phyloP scores from a whole-genome alignment of 257 asterid genomes.

The Solanum verrucosum region DNA sequence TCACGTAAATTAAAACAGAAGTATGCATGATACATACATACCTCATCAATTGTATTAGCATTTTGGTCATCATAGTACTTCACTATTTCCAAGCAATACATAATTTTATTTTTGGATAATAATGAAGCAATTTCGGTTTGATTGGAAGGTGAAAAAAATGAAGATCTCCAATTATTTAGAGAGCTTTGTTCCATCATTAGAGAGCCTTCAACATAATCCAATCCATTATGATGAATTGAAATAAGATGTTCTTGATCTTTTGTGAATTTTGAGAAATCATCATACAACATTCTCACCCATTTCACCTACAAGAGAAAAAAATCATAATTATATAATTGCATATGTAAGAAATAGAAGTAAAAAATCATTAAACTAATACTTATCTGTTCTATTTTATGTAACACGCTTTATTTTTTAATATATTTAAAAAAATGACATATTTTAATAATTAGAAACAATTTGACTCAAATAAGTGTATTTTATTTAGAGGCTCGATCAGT shows the following conservation, averaged over 20 bases:
- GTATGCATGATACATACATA: conserved; percentile 12
- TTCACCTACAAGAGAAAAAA: conserved; percentile 18
- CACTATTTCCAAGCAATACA: conserved; percentile 45
- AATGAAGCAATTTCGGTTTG: conserved; percentile 19
- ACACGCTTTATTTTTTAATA: background rate
- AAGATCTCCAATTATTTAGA: conserved; percentile 26
- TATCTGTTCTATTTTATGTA: background rate
- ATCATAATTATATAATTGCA: background rate
- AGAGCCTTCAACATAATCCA: conserved; percentile 42
- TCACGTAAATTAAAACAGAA: background rate
- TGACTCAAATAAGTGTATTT: background rate
- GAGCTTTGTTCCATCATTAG: conserved; percentile 17
- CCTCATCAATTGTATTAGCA: conserved; percentile 23
- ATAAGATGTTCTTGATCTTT: conserved; percentile 41
- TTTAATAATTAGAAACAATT: no score
- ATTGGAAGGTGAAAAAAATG: conserved; percentile 22
- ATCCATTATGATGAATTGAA: conserved; percentile 5
- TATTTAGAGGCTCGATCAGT: no score
- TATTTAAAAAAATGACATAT: no score
- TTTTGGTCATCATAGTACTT: conserved; percentile 27
- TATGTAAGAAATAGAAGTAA: background rate
- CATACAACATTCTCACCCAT: conserved; percentile 42
- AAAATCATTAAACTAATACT: no score
- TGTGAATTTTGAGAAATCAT: conserved; percentile 30
- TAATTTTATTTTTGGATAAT: conserved; percentile 20